Base-by-base conservation (phyloP, 345 rosid genomes). In the Leavenworthia alabamica region DNA sequence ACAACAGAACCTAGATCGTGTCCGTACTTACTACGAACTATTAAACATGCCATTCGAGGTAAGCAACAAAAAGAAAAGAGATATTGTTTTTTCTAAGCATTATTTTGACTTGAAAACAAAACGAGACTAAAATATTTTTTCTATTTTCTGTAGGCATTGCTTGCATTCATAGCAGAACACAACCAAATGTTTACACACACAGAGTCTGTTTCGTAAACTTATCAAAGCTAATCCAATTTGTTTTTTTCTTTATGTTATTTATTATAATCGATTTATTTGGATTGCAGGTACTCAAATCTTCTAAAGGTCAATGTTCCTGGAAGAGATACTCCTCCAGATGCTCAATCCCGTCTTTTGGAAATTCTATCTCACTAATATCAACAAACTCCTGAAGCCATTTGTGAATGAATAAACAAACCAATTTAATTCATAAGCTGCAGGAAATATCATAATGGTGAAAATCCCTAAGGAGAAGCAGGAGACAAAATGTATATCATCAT, bases 41-140 rank as follows among this genome's bases (percentile, higher is more conserved):
- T 61, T 94, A 60, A 94, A 94, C 77, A 87, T 94, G 97, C 95
- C 96, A 67, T 90, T 73, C 67, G 99, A 94, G 88, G 99, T 80
- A 80, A 64, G 71, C n/a, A n/a, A n/a, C 37, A 33, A n/a, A n/a
- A n/a, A n/a, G n/a, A n/a, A 43, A 23, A 0, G 15, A 43, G 9
- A n/a, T n/a, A 55, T 24, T 41, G 37, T 22, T 29, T 37, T 17
- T 55, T 56, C 22, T 57, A 15, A 47, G 44, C 36, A 51, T 52
- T 41, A 12, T 19, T 49, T 3, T 47, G 29, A 45, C 7, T 9
- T 5, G 7, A 43, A 20, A 33, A 23, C 20, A 32, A 22, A 22
- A 33, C 3, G 16, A 47, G 4, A 22, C 61, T 43, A 19, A 41
- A 41, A 49, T 17, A 5, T 14, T 58, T 46, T 28, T 24, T 17